Evolutionary conservation across 805 yeast genomes (phyloP), one percentile per base, ranked within the genome.

Genomic region (Alloascoidea africana): DNA sequence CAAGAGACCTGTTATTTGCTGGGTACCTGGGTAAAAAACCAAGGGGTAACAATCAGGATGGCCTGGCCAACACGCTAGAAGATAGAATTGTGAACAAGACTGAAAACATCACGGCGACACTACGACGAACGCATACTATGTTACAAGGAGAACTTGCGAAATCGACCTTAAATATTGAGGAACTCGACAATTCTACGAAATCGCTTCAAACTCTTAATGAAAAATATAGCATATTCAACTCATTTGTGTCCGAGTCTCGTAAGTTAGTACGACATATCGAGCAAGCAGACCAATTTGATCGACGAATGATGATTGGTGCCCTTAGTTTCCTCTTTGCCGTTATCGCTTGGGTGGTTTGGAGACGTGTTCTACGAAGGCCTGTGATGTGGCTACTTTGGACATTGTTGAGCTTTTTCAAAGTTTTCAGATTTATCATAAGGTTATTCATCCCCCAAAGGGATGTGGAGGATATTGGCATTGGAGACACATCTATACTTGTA

Each of bases 211-310:
- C 50, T 33, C 50, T 62, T 17, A 53, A 53, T 19, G 45, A 49
- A 18, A 55, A 51, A 39, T 62, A 62, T 43, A 38, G 55, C 0
- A 57, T 55, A 5, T 57, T 60, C 32, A 63, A 62, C 37, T 41
- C 52, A 18, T 43, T 59, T 17, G 47, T 62, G 16, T 52, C 48
- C 17, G 58, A 62, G 4, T 56, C 63, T 11, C 45, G 48, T 30
- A 43, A 48, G 32, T 51, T 62, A 33, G 58, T 62, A 15, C 40
- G 48, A 18, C 49, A 56, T 8, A 48, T 62, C 18, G 64, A 60
- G 39, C 53, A 56, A 42, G 64, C 67, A 11, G 66, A 62, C 37
- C 42, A 46, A 17, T 46, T 55, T 54, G 66, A 62, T 38, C 44
- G 64, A 3, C 42, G 53, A 4, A 42, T 46, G 32, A 60, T 62